A percentile compares a stretch with the other conserved stretches of the same genome.
These are phyloP conservation scores for Prunus davidiana DNA, from an alignment of 306 rosid genomes.

Conservation along the genomic window DNA sequence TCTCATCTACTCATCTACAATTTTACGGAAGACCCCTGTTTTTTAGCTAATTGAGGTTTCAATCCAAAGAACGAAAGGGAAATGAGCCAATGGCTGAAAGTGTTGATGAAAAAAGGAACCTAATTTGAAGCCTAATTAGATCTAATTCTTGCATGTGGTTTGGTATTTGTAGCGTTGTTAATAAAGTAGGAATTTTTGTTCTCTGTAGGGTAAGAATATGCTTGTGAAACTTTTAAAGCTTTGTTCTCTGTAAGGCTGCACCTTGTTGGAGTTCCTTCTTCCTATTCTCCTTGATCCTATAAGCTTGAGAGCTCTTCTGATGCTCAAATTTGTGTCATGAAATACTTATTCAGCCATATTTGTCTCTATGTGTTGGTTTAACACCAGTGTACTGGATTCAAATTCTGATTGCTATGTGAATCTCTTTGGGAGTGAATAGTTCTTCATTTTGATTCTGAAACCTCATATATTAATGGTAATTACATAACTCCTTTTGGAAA, in stretches of 20 bases:
- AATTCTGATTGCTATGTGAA: neutral
- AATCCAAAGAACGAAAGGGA: neutral
- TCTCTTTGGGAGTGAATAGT: neutral
- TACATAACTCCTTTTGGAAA: neutral
- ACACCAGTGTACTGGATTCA: neutral
- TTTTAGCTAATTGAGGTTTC: neutral
- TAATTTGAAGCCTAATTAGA: conserved; percentile 2
- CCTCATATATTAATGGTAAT: neutral
- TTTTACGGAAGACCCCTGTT: neutral
- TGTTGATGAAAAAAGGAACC: neutral
- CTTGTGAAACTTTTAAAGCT: neutral
- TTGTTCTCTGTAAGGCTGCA: neutral
- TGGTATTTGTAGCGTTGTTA: neutral
- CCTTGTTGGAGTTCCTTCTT: neutral
- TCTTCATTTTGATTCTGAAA: neutral
- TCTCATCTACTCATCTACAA: neutral
- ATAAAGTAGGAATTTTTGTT: neutral
- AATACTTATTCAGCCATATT: neutral
- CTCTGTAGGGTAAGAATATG: neutral
- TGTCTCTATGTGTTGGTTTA: neutral
- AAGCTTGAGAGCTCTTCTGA: neutral
- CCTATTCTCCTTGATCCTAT: neutral
- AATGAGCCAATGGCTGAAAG: neutral
- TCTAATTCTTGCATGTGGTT: neutral
- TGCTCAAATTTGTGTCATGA: neutral